Evolutionary conservation across 768 basidiomycete species (phyloP).

Genomic region (Tulasnella calospora): DNA sequence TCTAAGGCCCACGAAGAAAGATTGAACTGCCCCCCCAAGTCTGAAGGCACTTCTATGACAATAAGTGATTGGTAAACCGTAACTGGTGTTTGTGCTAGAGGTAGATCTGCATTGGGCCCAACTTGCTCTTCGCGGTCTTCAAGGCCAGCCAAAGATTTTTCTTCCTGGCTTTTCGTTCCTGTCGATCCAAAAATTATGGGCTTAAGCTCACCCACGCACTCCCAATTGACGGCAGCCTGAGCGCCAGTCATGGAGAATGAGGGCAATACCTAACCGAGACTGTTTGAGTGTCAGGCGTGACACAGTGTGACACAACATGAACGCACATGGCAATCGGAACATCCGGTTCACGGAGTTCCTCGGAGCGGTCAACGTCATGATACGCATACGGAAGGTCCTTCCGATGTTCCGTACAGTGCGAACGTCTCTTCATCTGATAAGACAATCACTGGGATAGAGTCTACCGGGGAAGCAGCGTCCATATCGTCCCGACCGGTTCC

Average conservation of each 20-base stretch:
- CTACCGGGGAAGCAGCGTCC: background rate
- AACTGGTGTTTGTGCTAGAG: too few species aligned
- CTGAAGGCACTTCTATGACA: too few species aligned
- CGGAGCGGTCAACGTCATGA: background rate
- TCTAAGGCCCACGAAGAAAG: background rate
- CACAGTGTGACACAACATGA: background rate
- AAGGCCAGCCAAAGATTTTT: too few species aligned
- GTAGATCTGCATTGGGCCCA: too few species aligned
- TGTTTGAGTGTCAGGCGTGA: background rate
- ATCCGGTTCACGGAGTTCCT: background rate
- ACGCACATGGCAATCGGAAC: background rate
- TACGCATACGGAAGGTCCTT: background rate
- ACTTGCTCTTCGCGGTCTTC: too few species aligned
- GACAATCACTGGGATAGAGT: background rate
- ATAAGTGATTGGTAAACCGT: too few species aligned
- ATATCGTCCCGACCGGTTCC: background rate
- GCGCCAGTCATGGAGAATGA: background rate
- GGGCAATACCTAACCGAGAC: background rate
- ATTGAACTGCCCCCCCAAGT: too few species aligned
- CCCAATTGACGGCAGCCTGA: background rate
- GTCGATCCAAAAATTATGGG: background rate
- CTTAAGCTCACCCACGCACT: background rate
- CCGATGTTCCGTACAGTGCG: background rate
- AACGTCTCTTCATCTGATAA: background rate
- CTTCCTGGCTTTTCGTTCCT: too few species aligned